Percentiles rank a stretch among this genome's conserved stretches.
Evolutionary conservation across 1,139 yeast genomes (phyloP).

Genomic region (Sugiyamaella neomexicana): DNA sequence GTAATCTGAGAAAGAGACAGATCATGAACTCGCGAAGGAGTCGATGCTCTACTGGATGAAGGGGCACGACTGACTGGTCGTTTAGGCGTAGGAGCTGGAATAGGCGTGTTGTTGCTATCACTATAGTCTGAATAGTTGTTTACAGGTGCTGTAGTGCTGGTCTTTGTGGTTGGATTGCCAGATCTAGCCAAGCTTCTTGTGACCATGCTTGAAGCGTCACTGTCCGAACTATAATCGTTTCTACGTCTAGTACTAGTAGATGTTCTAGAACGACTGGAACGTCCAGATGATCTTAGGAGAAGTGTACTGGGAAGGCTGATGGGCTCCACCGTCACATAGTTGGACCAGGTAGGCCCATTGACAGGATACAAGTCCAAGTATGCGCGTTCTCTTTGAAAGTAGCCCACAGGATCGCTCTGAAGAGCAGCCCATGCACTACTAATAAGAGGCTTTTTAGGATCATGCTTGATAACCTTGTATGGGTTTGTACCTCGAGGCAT

Average conservation of each 20-base stretch:
- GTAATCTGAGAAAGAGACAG: constrained; percentile 42
- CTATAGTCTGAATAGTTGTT: constrained; percentile 5
- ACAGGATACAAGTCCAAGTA: constrained; percentile 36
- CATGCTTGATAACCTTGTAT: constrained; percentile 27
- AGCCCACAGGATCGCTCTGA: constrained; percentile 35
- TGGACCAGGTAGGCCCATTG: constrained; percentile 38
- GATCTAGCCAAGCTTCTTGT: constrained; percentile 6
- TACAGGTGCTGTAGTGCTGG: not conserved
- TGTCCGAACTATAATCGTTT: constrained; percentile 8
- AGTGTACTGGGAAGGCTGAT: constrained; percentile 17
- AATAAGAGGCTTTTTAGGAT: constrained; percentile 27
- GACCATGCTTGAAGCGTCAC: constrained; percentile 15
- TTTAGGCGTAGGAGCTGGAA: constrained; percentile 13
- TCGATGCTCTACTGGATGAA: constrained; percentile 23
- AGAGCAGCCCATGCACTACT: constrained; percentile 36
- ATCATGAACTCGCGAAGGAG: constrained; percentile 41
- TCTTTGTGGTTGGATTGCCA: not conserved
- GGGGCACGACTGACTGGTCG: constrained; percentile 14
- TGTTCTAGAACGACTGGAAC: constrained; percentile 11
- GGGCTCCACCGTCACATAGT: constrained; percentile 29
- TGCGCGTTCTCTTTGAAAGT: constrained; percentile 35
- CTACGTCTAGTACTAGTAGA: constrained; percentile 14
- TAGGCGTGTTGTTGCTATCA: constrained; percentile 11
- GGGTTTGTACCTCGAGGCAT: not conserved
- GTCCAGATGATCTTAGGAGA: constrained; percentile 15